A percentile compares a stretch with the other conserved stretches of the same genome.
These are phyloP conservation scores for Yamadazyma sp. DNA, from an alignment of 1,139 yeast species.

Conservation along the genomic window DNA sequence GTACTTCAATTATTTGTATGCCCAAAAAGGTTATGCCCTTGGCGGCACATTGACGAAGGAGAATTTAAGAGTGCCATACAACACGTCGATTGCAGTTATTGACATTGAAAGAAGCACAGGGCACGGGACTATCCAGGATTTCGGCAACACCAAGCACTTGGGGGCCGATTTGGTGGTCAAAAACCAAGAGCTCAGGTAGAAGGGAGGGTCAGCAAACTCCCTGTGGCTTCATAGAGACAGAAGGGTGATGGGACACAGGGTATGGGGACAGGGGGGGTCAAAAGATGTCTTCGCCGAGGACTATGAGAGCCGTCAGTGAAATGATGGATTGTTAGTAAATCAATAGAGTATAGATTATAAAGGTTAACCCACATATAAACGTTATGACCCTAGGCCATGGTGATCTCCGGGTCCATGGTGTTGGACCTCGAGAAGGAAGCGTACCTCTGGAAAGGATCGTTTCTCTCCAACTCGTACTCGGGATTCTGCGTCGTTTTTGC, in stretches of 20 bases:
- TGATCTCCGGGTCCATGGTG: slow-evolving; percentile 23
- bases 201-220: too few species aligned
- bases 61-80: slow-evolving; percentile 62
- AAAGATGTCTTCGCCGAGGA: too few species aligned
- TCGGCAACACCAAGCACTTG: slow-evolving; percentile 66
- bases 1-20: slow-evolving; percentile 48
- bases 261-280: not conserved
- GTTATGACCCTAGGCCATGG: slow-evolving; percentile 1
- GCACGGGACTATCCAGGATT: slow-evolving; percentile 44
- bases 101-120: slow-evolving; percentile 45
- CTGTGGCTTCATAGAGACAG: too few species aligned
- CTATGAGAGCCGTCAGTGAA: too few species aligned
- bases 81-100: slow-evolving; percentile 69
- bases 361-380: not conserved
- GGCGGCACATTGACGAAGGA: slow-evolving; percentile 33
- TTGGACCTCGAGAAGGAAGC: slow-evolving; percentile 53
- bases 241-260: not conserved
- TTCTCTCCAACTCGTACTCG: slow-evolving; percentile 62
- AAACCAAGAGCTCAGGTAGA: slow-evolving; percentile 46
- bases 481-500: slow-evolving; percentile 47
- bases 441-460: slow-evolving; percentile 64
- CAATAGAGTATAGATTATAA: not conserved
- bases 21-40: slow-evolving; percentile 37
- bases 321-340: not conserved
- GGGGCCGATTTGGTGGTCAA: slow-evolving; percentile 57